Evolutionary conservation across 1,284 basidiomycete species (phyloP).

Genomic region (Irpex rosettiformis): DNA sequence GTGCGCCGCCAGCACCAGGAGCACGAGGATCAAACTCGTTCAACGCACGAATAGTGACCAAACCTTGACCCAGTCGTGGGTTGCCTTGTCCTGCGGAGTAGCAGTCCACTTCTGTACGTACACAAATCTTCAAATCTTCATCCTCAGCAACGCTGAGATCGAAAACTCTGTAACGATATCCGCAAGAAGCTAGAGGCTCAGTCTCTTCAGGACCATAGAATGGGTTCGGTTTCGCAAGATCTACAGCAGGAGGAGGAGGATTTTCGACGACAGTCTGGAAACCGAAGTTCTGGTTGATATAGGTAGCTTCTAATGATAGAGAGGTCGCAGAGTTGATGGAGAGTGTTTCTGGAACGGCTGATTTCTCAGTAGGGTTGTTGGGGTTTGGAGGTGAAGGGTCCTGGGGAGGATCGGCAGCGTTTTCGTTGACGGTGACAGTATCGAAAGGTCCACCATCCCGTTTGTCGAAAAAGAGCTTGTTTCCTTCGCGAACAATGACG

Average conservation of each 20-base stretch:
- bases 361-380: conserved; percentile 70
- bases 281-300: conserved; percentile 98
- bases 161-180: conserved; percentile 95
- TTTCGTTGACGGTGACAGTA: conserved; percentile 98
- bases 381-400: conserved; percentile 78
- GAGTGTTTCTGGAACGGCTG: conserved; percentile 57
- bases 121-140: conserved; percentile 88
- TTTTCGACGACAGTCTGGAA: conserved; percentile 92
- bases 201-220: conserved; percentile 96
- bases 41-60: conserved; percentile 91
- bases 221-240: conserved; percentile 86
- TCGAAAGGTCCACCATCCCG: conserved; percentile 97
- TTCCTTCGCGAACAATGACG: conserved; percentile 89
- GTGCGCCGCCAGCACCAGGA: conserved; percentile 87
- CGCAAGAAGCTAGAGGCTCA: conserved; percentile 92
- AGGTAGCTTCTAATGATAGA: conserved; percentile 95
- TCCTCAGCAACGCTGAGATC: conserved; percentile 90
- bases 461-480: conserved; percentile 97
- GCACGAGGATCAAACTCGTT: conserved; percentile 97
- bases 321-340: conserved; percentile 94
- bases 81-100: conserved; percentile 67
- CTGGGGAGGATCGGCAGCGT: conserved; percentile 92
- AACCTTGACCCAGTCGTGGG: conserved; percentile 70
- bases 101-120: conserved; percentile 96
- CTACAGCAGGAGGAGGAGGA: conserved; percentile 56